These are phyloP conservation scores for Mycena rosella DNA, from an alignment of 768 basidiomycete genomes.

Conservation along the genomic window DNA sequence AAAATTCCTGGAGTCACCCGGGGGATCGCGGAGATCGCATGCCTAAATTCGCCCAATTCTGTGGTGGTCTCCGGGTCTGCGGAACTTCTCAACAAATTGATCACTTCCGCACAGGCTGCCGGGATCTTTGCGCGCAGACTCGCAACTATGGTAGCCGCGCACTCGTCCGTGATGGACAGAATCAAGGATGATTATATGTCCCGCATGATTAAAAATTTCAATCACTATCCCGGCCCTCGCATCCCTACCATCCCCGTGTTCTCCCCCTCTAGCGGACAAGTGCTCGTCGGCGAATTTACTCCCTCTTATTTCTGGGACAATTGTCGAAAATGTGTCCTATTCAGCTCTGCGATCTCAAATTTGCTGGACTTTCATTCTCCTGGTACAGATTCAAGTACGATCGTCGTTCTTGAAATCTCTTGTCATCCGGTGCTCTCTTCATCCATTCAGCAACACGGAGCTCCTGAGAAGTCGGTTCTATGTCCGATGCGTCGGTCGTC, in stretches of 20 bases:
- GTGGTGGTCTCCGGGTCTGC: conserved; percentile 45
- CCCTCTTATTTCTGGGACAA: conserved; percentile 27
- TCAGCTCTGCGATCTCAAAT: conserved; percentile 25
- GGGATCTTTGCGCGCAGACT: conserved; percentile 45
- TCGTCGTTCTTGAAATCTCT: conserved; percentile 18
- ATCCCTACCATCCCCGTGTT: conserved; percentile 22
- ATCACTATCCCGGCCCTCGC: conserved; percentile 26
- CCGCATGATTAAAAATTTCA: conserved; percentile 25
- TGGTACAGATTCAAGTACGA: neutral
- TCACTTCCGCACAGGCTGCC: conserved; percentile 36
- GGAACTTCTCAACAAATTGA: conserved; percentile 37
- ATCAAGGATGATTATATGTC: conserved; percentile 34
- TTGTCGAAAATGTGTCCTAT: conserved; percentile 21
- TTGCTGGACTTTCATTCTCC: neutral
- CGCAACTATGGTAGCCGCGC: conserved; percentile 44
- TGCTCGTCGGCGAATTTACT: conserved; percentile 12
- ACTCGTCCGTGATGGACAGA: conserved; percentile 47
- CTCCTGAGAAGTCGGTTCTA: conserved; percentile 7
- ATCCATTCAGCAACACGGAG: conserved; percentile 8
- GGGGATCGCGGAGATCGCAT: conserved; percentile 44
- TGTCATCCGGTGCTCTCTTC: conserved; percentile 26
- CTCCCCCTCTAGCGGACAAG: conserved; percentile 11
- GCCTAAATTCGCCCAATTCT: conserved; percentile 47
- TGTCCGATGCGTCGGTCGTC: conserved; percentile 26
- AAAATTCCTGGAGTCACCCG: no score